Percentiles rank a stretch among this genome's conserved stretches.
Evolutionary conservation across 139 green algal genomes (phyloP).

Genomic region (Picochlorum sp.): DNA sequence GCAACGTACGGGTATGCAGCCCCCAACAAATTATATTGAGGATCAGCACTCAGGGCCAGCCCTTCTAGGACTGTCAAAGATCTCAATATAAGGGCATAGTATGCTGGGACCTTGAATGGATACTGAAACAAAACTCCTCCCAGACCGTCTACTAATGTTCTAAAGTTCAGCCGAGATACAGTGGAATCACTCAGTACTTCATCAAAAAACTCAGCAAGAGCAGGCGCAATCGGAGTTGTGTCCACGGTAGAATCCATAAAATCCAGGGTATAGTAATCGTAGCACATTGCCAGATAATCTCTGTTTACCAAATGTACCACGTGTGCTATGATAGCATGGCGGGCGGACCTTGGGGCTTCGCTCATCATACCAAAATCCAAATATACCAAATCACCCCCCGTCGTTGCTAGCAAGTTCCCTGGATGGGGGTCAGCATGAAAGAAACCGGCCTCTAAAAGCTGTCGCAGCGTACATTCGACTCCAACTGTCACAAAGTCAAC

Average conservation of each 20-base stretch:
- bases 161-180: conserved; percentile 81
- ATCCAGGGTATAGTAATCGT: conserved; percentile 86
- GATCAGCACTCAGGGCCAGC: conserved; percentile 46
- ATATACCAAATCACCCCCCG: conserved; percentile 76
- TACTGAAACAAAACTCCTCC: conserved; percentile 88
- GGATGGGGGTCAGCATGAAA: conserved; percentile 79
- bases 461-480: conserved; percentile 87
- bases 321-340: conserved; percentile 86
- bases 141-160: conserved; percentile 87
- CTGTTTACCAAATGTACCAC: conserved; percentile 95
- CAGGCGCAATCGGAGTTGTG: conserved; percentile 88
- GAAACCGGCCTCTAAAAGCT: conserved; percentile 72
- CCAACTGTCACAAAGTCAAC: conserved; percentile 89
- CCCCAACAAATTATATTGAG: conserved; percentile 82
- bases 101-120: conserved; percentile 72
- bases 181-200: conserved; percentile 62
- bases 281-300: conserved; percentile 67
- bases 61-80: conserved; percentile 92
- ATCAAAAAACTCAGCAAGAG: conserved; percentile 91
- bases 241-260: conserved; percentile 82
- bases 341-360: conserved; percentile 43
- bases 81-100: conserved; percentile 94
- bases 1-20: conserved; percentile 96
- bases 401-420: conserved; percentile 87
- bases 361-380: conserved; percentile 94